Percentiles rank a stretch among this genome's conserved stretches.
These are phyloP conservation scores for Sicyos baderoa DNA, from an alignment of 306 rosid species.

Conservation along the genomic window DNA sequence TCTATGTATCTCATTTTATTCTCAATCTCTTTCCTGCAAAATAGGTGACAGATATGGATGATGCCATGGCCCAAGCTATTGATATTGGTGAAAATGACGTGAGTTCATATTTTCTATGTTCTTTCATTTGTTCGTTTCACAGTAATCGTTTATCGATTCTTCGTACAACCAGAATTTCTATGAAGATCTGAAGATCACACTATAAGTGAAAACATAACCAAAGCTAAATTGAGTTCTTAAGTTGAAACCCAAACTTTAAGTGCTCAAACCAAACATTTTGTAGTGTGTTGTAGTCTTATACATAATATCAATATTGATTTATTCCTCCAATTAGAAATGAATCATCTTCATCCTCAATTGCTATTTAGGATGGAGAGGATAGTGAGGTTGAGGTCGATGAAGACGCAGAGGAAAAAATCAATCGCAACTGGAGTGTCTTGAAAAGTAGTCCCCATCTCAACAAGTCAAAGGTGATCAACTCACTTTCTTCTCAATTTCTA, in stretches of 20 bases:
- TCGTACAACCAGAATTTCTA: background rate
- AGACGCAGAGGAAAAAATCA: conserved; percentile 50
- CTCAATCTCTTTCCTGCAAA: conserved; percentile 21
- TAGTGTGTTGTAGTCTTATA: too few relatives aligned
- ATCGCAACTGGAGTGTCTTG: conserved; percentile 86
- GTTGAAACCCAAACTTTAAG: too few relatives aligned
- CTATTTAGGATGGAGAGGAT: conserved; percentile 59
- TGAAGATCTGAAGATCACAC: too few relatives aligned
- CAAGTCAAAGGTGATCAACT: conserved; percentile 56
- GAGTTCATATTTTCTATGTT: conserved; percentile 28
- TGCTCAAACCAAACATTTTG: too few relatives aligned
- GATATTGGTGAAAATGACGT: conserved; percentile 95
- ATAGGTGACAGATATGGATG: conserved; percentile 76
- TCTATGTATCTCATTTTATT: conserved; percentile 18
- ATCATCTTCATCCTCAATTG: conserved; percentile 1
- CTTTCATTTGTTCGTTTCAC: background rate
- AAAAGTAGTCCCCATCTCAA: conserved; percentile 62
- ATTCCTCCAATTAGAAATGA: conserved; percentile 12
- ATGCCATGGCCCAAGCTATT: conserved; percentile 83
- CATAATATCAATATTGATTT: conserved; percentile 5
- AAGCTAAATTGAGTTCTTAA: too few relatives aligned
- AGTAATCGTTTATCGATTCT: background rate
- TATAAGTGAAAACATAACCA: too few relatives aligned
- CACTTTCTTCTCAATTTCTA: conserved; percentile 16
- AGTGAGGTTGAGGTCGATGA: conserved; percentile 56